These are phyloP conservation scores for Apiotrichum gracile DNA, from an alignment of 1,284 basidiomycete species.

Conservation along the genomic window DNA sequence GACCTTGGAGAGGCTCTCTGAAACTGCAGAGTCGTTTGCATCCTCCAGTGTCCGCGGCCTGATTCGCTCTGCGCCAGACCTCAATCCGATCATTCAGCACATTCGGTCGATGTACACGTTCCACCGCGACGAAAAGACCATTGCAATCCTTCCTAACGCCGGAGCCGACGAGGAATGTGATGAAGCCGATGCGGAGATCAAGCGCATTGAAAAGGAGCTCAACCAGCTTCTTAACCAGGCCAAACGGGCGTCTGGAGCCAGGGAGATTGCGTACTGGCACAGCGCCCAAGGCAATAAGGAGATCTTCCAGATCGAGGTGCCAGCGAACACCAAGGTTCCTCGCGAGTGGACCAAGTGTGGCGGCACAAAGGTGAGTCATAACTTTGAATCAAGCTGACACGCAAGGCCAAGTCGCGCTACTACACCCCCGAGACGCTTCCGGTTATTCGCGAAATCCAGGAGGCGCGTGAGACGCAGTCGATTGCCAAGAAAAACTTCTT, in stretches of 20 bases:
- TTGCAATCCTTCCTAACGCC: slow-evolving; percentile 60
- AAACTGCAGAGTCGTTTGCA: slow-evolving; percentile 64
- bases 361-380: slow-evolving; percentile 63
- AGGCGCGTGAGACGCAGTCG: slow-evolving; percentile 79
- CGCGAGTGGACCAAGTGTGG: slow-evolving; percentile 75
- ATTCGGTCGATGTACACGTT: slow-evolving; percentile 66
- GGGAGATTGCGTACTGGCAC: slow-evolving; percentile 70
- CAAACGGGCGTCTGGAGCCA: slow-evolving; percentile 51
- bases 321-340: slow-evolving; percentile 61
- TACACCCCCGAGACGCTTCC: slow-evolving; percentile 64
- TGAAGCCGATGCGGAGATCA: slow-evolving; percentile 63
- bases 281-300: slow-evolving; percentile 80
- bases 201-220: slow-evolving; percentile 62
- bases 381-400: neutral
- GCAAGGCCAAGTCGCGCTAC: slow-evolving; percentile 59
- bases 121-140: slow-evolving; percentile 52
- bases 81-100: slow-evolving; percentile 57
- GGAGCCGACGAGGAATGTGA: slow-evolving; percentile 85
- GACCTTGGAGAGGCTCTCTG: slow-evolving; percentile 60
- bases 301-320: slow-evolving; percentile 77
- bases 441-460: slow-evolving; percentile 74
- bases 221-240: slow-evolving; percentile 60
- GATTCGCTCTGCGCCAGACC: slow-evolving; percentile 72
- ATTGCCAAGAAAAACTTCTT: slow-evolving; percentile 76
- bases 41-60: slow-evolving; percentile 69